Conservation (phyloP, 2,329 filamentous ascomycete genomes). For the Sclerotinia glacialis region DNA sequence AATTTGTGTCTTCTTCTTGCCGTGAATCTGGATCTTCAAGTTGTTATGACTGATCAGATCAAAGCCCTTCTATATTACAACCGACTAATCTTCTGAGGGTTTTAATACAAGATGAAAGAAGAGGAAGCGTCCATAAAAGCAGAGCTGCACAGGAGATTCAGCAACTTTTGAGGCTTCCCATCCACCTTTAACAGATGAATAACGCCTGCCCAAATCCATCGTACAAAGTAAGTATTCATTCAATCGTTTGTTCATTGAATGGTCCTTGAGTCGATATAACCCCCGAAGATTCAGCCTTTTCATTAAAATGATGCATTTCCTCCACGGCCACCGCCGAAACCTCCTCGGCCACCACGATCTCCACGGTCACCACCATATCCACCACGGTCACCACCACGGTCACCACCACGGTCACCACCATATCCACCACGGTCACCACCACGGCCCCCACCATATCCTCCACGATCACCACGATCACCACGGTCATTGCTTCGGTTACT, state of each 20-base stretch:
- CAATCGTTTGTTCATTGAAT: constrained; percentile 13
- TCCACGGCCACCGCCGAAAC: not conserved
- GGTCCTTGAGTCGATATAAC: not conserved
- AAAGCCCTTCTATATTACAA: constrained; percentile 35
- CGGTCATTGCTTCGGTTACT: not conserved
- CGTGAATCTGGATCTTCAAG: constrained; percentile 30
- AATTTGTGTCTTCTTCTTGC: constrained; percentile 8
- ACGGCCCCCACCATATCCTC: not conserved
- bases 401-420: constrained; percentile 12
- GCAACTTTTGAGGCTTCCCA: constrained; percentile 33
- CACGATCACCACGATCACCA: constrained; percentile 17
- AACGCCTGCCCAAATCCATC: constrained; percentile 22
- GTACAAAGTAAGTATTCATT: constrained; percentile 23
- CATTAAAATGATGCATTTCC: constrained; percentile 13
- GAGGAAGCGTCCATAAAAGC: constrained; percentile 21
- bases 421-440: constrained; percentile 15
- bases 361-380: constrained; percentile 13
- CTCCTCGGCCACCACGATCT: no score
- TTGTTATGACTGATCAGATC: constrained; percentile 24
- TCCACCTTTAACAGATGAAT: constrained; percentile 17
- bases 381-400: constrained; percentile 12
- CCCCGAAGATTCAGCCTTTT: not conserved
- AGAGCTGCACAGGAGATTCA: constrained; percentile 22
- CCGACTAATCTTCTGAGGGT: constrained; percentile 18
- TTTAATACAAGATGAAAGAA: constrained; percentile 34